These are phyloP conservation scores for Manihot esculenta DNA, from an alignment of 441 rosid genomes.

Conservation along the genomic window DNA sequence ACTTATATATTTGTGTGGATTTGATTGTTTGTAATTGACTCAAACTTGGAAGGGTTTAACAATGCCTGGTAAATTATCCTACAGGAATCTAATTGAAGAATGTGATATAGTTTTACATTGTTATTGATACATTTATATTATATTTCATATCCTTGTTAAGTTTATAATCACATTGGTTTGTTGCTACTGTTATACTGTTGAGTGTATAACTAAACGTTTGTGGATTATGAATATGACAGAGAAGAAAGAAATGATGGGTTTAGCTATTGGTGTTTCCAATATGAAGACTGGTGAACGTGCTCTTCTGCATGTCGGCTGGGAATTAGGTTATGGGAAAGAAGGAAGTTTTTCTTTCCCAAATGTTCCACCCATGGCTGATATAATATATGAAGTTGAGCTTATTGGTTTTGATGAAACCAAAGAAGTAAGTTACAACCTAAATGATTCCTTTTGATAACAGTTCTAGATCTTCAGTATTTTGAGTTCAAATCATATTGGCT, in stretches of 20 bases:
- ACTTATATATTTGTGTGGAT: background rate
- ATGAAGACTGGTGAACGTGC: slow-evolving; percentile 95
- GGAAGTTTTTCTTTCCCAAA: slow-evolving; percentile 95
- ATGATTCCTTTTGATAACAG: background rate
- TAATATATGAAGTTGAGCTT: slow-evolving; percentile 84
- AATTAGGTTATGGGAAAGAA: slow-evolving; percentile 88
- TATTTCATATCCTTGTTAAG: background rate
- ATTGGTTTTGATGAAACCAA: slow-evolving; percentile 92
- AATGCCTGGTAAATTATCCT: background rate
- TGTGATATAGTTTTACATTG: slow-evolving; percentile 3
- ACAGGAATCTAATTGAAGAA: slow-evolving; percentile 9
- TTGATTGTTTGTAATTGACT: background rate
- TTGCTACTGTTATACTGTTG: slow-evolving; percentile 4
- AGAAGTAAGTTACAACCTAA: slow-evolving; percentile 54
- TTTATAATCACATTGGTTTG: background rate
- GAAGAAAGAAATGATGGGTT: slow-evolving; percentile 86
- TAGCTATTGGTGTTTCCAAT: slow-evolving; percentile 79
- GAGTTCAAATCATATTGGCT: background rate
- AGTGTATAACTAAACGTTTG: slow-evolving; percentile 9
- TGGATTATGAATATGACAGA: slow-evolving; percentile 42
- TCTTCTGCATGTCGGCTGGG: slow-evolving; percentile 78
- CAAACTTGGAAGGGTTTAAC: background rate
- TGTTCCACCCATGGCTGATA: slow-evolving; percentile 88
- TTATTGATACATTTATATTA: background rate
- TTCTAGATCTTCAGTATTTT: slow-evolving; percentile 9